phyloP scores from a whole-genome alignment of 164 flowering plant species.

The Vitis cinerea region DNA sequence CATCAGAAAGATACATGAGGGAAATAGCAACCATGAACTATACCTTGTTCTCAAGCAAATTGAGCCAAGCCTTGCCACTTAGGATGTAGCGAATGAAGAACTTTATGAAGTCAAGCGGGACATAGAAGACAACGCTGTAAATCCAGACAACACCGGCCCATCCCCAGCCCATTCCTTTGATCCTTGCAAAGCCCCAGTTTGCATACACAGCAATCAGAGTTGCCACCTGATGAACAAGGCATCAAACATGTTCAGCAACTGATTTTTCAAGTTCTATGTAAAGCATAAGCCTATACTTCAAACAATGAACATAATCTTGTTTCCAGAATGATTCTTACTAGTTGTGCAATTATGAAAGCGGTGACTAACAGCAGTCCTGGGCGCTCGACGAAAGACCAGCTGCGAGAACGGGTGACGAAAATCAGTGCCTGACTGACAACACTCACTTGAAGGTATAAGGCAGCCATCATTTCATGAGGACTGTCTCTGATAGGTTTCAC shows the following conservation, averaged over 20 bases:
- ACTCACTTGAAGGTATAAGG: constrained; percentile 93
- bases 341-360: constrained; percentile 76
- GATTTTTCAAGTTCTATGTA: no score
- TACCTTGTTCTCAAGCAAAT: constrained; percentile 84
- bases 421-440: constrained; percentile 95
- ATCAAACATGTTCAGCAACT: no score
- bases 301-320: no score
- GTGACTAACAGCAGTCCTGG: constrained; percentile 69
- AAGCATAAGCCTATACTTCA: no score
- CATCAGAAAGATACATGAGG: background rate
- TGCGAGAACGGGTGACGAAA: constrained; percentile 89
- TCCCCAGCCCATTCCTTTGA: constrained; percentile 89
- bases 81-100: constrained; percentile 75
- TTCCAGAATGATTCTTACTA: constrained; percentile 47
- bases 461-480: constrained; percentile 71
- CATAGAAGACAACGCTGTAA: constrained; percentile 75
- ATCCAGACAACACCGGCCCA: constrained; percentile 99
- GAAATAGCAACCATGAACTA: background rate
- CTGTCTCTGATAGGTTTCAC: constrained; percentile 43
- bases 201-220: constrained; percentile 91
- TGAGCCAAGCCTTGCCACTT: constrained; percentile 92
- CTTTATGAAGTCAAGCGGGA: constrained; percentile 82
- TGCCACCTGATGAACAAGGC: constrained; percentile 58
- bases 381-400: constrained; percentile 88
- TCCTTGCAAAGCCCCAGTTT: constrained; percentile 87